phyloP scores from a whole-genome alignment of 768 basidiomycete genomes.

The Amylocystis lapponica region DNA sequence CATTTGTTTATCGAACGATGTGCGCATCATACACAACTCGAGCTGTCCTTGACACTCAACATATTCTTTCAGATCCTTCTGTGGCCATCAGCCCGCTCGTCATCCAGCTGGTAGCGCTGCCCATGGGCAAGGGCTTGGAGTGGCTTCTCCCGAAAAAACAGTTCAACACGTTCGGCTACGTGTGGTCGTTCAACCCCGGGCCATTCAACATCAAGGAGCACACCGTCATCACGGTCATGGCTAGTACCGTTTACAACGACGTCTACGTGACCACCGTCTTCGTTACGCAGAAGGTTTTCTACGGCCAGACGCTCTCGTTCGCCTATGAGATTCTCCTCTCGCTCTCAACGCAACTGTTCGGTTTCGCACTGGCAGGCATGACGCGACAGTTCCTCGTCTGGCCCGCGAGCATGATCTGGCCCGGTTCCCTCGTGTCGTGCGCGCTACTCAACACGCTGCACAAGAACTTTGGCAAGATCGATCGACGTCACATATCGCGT shows the following conservation, averaged over 20 bases:
- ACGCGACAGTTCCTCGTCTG: slow-evolving; percentile 81
- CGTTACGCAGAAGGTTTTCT: slow-evolving; percentile 63
- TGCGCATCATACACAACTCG: slow-evolving; percentile 1
- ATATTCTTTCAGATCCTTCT: slow-evolving; percentile 49
- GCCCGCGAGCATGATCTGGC: slow-evolving; percentile 87
- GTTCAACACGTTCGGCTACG: slow-evolving; percentile 65
- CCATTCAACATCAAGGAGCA: slow-evolving; percentile 93
- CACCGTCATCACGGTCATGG: slow-evolving; percentile 78
- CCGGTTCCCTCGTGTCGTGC: slow-evolving; percentile 77
- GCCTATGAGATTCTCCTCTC: slow-evolving; percentile 59
- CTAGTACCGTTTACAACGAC: slow-evolving; percentile 58
- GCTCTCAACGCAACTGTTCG: slow-evolving; percentile 60
- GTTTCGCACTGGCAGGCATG: slow-evolving; percentile 67
- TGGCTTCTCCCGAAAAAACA: slow-evolving; percentile 56
- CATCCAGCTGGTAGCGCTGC: slow-evolving; percentile 67
- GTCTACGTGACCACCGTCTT: slow-evolving; percentile 70
- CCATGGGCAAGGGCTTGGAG: slow-evolving; percentile 67
- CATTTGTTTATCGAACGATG: slow-evolving; percentile 31
- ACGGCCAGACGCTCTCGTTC: slow-evolving; percentile 47
- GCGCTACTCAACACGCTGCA: slow-evolving; percentile 88
- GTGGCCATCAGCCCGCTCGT: slow-evolving; percentile 64
- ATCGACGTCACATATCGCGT: slow-evolving; percentile 68
- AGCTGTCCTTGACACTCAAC: no score
- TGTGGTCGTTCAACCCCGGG: slow-evolving; percentile 73
- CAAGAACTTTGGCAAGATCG: slow-evolving; percentile 60